Conservation (phyloP, 148 eudicot genomes). For the Cornus suecica region DNA sequence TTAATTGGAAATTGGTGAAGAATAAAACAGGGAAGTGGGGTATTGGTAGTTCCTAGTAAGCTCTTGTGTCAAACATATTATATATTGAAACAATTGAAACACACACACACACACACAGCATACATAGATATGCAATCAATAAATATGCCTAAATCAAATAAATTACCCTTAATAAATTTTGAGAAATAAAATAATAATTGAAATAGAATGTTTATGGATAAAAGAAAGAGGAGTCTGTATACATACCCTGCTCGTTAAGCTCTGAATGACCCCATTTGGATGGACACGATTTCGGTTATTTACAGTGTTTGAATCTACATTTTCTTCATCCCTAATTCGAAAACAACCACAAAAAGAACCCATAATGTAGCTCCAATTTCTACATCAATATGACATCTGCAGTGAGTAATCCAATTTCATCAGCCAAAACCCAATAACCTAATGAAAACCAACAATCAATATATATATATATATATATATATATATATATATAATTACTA, state of each 20-base stretch:
- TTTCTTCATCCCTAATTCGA: slow-evolving; percentile 16
- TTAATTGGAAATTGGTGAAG: neutral
- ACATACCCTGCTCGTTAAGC: slow-evolving; percentile 23
- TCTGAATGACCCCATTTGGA: slow-evolving; percentile 12
- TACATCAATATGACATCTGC: neutral
- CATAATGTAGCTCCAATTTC: slow-evolving; percentile 22
- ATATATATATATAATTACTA: no score
- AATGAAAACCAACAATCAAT: neutral
- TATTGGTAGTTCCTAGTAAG: neutral
- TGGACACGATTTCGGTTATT: slow-evolving; percentile 11
- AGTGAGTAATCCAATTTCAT: no score
- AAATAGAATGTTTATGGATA: neutral
- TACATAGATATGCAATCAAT: neutral
- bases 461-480: no score
- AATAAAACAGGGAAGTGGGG: neutral
- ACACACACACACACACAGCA: neutral
- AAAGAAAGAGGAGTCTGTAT: neutral
- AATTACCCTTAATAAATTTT: no score
- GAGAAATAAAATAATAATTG: neutral
- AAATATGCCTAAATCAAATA: neutral
- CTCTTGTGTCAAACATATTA: neutral
- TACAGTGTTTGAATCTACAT: slow-evolving; percentile 9
- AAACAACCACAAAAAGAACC: slow-evolving; percentile 34
- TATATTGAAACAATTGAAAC: neutral
- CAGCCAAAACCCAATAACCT: neutral